phyloP scores from a whole-genome alignment of 2,329 filamentous ascomycete genomes.

The Monilinia fructicola region DNA sequence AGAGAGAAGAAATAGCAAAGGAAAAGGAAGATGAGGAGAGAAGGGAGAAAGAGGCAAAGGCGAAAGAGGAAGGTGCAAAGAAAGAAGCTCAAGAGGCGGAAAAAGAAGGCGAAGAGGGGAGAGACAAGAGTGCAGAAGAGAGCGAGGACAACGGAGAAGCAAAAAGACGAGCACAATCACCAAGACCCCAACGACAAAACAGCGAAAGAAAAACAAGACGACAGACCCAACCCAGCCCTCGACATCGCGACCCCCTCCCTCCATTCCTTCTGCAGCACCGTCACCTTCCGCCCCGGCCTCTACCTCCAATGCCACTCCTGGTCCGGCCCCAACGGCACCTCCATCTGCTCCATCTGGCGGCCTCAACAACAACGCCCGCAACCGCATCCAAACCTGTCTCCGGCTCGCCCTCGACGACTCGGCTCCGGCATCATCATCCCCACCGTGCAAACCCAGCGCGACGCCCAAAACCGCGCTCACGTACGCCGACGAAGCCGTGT shows the following conservation, averaged over 20 bases:
- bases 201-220: no score
- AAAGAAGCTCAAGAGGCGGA: not conserved
- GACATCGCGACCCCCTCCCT: not conserved
- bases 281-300: constrained; percentile 30
- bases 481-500: constrained; percentile 22
- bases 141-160: not conserved
- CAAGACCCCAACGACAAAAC: no score
- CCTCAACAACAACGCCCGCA: constrained; percentile 34
- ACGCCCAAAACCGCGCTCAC: constrained; percentile 19
- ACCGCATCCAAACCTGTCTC: constrained; percentile 33
- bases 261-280: constrained; percentile 25
- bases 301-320: constrained; percentile 34
- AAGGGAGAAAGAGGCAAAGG: not conserved
- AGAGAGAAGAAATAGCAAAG: not conserved
- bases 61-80: not conserved
- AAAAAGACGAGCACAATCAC: not conserved
- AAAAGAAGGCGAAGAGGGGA: no score
- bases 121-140: not conserved
- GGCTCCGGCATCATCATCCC: constrained; percentile 32
- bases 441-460: constrained; percentile 24
- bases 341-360: constrained; percentile 32
- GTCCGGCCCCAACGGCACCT: constrained; percentile 25
- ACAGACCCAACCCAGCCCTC: no score
- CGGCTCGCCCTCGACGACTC: constrained; percentile 33
- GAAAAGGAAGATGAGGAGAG: not conserved